A percentile compares a stretch with the other conserved stretches of the same genome.
These are phyloP conservation scores for Uronychia binucleata DNA, from an alignment of 73 alveolate genomes.

Conservation along the genomic window DNA sequence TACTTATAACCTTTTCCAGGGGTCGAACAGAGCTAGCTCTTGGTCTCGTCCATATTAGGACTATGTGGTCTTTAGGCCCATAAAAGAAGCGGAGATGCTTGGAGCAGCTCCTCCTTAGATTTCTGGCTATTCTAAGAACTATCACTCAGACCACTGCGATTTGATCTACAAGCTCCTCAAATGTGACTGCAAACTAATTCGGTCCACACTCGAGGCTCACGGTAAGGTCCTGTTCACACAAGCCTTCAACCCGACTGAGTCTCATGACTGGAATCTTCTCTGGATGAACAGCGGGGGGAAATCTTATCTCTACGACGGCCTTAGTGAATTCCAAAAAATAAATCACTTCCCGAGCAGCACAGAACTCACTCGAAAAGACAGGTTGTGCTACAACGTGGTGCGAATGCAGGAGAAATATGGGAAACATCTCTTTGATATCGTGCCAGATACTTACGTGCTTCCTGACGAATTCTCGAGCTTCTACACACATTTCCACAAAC, in stretches of 20 bases:
- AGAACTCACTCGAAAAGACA: constrained; percentile 82
- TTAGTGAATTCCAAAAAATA: constrained; percentile 69
- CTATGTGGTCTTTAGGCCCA: not conserved
- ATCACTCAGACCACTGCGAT: not conserved
- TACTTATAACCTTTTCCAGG: too few species aligned
- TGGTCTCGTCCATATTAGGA: not conserved
- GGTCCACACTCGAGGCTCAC: not conserved
- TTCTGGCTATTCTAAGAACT: not conserved
- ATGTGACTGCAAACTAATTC: constrained; percentile 17
- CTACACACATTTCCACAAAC: constrained; percentile 56
- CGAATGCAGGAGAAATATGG: constrained; percentile 63
- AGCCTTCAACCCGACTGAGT: constrained; percentile 33
- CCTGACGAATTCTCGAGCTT: constrained; percentile 82
- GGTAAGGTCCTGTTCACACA: not conserved
- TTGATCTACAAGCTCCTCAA: constrained; percentile 15
- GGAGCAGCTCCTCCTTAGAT: not conserved
- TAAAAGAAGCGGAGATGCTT: not conserved
- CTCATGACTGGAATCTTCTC: constrained; percentile 46
- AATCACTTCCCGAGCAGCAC: constrained; percentile 79
- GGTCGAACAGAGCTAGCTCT: too few species aligned
- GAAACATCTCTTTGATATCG: constrained; percentile 56
- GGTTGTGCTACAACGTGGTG: constrained; percentile 65
- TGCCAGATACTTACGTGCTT: constrained; percentile 76
- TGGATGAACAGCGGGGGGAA: constrained; percentile 59
- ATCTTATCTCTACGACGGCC: constrained; percentile 60